Percentiles rank a stretch among this genome's conserved stretches.
These are phyloP conservation scores for Excoecaria cochinchinensis DNA, from an alignment of 345 rosid genomes.

Conservation along the genomic window DNA sequence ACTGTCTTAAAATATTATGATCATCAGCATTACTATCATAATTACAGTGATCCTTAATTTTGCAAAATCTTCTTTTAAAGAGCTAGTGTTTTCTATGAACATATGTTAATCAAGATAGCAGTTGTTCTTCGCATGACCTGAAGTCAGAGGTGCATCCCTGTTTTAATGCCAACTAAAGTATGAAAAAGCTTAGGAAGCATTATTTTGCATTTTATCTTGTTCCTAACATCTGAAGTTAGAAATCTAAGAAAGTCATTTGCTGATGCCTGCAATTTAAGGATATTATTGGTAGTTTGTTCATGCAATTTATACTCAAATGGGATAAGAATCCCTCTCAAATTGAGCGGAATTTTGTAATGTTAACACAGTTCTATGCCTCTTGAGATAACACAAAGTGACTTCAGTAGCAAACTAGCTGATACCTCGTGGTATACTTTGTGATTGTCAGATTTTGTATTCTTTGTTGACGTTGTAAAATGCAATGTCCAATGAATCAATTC, in stretches of 20 bases:
- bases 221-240: neutral
- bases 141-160: neutral
- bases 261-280: neutral
- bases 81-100: neutral
- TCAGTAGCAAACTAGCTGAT: neutral
- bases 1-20: neutral
- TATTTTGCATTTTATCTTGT: neutral
- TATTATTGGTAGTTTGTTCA: neutral
- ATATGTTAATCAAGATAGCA: neutral
- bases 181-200: neutral
- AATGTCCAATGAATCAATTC: neutral
- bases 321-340: neutral
- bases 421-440: neutral
- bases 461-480: neutral
- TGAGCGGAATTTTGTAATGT: neutral
- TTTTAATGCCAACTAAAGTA: neutral
- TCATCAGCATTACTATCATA: neutral
- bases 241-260: neutral
- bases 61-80: neutral
- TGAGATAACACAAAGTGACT: neutral
- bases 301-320: neutral
- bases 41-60: neutral
- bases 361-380: neutral
- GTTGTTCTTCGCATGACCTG: neutral
- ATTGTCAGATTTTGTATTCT: neutral